Conservation (phyloP, 2,329 filamentous ascomycete genomes). For the Reticulascus tulasneorum region DNA sequence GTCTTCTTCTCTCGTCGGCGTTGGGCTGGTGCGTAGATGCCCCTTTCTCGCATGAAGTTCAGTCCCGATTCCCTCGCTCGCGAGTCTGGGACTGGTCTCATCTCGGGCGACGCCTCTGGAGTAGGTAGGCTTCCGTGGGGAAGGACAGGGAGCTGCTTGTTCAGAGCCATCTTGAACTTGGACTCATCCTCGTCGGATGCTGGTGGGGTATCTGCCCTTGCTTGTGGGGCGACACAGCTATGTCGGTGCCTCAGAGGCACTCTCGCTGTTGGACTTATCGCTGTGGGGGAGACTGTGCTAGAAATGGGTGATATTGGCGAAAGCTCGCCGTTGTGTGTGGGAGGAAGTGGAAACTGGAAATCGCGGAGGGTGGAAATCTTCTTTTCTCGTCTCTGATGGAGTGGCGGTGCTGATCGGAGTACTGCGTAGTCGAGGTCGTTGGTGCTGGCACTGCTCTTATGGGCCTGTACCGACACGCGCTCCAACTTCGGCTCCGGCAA, state of each 20-base stretch:
- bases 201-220: conserved; percentile 28
- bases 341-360: conserved; percentile 33
- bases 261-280: conserved; percentile 1
- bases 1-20: conserved; percentile 13
- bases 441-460: conserved; percentile 10
- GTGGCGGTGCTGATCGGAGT: conserved; percentile 9
- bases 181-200: conserved; percentile 29
- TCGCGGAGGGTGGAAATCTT: conserved; percentile 25
- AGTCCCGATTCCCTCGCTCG: conserved; percentile 18
- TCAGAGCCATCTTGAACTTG: conserved; percentile 7
- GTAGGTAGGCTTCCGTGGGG: conserved; percentile 22
- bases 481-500: conserved; percentile 12
- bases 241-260: conserved; percentile 10
- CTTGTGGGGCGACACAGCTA: conserved; percentile 14
- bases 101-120: conserved; percentile 29
- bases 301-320: conserved; percentile 15
- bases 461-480: conserved; percentile 14
- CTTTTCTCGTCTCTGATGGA: conserved; percentile 5
- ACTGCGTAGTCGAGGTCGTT: not conserved
- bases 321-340: conserved; percentile 21
- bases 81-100: conserved; percentile 20
- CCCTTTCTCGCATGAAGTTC: conserved; percentile 7
- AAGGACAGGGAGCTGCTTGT: conserved; percentile 9
- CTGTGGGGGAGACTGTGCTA: conserved; percentile 6
- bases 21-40: conserved; percentile 6